Evolutionary conservation across 176 grass and related monocot species (phyloP).

Genomic region (Metroxylon sagu): DNA sequence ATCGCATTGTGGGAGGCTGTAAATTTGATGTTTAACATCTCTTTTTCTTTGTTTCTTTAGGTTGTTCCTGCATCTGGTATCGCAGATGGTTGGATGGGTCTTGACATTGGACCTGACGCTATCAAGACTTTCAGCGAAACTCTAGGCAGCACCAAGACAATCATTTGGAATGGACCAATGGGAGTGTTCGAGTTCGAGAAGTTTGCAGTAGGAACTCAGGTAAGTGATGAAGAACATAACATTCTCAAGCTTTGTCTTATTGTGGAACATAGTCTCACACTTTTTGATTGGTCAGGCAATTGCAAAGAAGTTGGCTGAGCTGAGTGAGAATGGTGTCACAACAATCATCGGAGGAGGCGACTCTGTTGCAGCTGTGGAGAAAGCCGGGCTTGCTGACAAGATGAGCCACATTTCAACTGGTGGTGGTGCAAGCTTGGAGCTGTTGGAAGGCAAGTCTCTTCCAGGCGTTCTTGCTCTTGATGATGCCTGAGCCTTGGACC

Average conservation of each 20-base stretch:
- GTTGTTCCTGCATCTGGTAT: conserved; percentile 66
- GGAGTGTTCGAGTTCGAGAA: conserved; percentile 97
- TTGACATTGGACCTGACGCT: conserved; percentile 79
- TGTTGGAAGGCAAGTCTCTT: conserved; percentile 85
- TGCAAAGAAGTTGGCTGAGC: conserved; percentile 84
- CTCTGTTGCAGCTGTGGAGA: conserved; percentile 92
- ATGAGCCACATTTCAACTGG: conserved; percentile 99
- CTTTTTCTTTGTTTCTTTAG: conserved; percentile 19
- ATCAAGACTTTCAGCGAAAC: conserved; percentile 60
- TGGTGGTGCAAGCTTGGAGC: conserved; percentile 82
- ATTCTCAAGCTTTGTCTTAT: no score
- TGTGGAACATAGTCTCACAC: no score
- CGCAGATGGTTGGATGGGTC: conserved; percentile 91
- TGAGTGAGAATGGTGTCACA: conserved; percentile 58
- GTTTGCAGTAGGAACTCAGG: conserved; percentile 83
- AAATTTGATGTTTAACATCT: no score
- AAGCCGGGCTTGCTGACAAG: conserved; percentile 77
- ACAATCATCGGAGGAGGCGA: conserved; percentile 94
- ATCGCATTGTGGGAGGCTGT: no score
- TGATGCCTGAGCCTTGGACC: conserved; percentile 40
- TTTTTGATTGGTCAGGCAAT: conserved; percentile 40
- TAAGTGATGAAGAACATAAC: conserved; percentile 12
- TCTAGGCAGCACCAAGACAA: conserved; percentile 46
- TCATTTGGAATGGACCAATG: conserved; percentile 98
- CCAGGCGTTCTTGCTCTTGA: conserved; percentile 91